Percentiles rank a stretch among this genome's conserved stretches.
Conservation (phyloP, 768 basidiomycete species). For the Neoboletus brunneissimus region DNA sequence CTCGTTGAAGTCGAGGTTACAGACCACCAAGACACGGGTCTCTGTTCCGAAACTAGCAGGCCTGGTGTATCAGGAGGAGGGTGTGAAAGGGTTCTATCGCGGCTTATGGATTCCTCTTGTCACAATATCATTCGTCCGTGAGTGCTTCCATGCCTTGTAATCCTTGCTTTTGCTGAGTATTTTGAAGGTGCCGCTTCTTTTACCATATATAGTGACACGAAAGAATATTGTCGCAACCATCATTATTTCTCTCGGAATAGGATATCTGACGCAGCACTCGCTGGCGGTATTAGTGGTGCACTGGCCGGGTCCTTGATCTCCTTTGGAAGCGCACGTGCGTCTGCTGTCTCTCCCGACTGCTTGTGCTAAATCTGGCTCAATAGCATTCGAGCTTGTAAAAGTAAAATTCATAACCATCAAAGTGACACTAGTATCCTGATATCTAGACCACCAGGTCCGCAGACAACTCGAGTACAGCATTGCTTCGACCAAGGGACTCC, state of each 20-base stretch:
- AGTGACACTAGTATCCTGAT: constrained; percentile 6
- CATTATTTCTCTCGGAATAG: constrained; percentile 56
- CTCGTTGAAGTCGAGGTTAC: constrained; percentile 89
- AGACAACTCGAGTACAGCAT: constrained; percentile 92
- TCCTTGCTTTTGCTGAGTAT: constrained; percentile 5
- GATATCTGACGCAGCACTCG: constrained; percentile 67
- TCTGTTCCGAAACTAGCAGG: constrained; percentile 70
- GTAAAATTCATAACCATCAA: constrained; percentile 38
- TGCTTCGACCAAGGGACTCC: constrained; percentile 71
- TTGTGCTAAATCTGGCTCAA: constrained; percentile 18
- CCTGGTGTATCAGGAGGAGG: constrained; percentile 78
- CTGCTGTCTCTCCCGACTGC: not conserved
- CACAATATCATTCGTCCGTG: constrained; percentile 95
- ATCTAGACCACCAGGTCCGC: constrained; percentile 56
- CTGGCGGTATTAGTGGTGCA: constrained; percentile 82
- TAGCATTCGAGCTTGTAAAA: constrained; percentile 95
- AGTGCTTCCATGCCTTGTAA: constrained; percentile 37
- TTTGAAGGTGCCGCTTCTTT: constrained; percentile 80
- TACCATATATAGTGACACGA: constrained; percentile 84
- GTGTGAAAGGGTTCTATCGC: constrained; percentile 86
- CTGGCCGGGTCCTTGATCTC: constrained; percentile 88
- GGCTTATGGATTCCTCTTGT: constrained; percentile 90
- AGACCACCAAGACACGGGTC: constrained; percentile 75
- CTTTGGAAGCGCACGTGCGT: constrained; percentile 85
- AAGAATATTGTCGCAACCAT: constrained; percentile 64